phyloP scores from a whole-genome alignment of 108 stramenopile species.

The Cyclotella atomus region DNA sequence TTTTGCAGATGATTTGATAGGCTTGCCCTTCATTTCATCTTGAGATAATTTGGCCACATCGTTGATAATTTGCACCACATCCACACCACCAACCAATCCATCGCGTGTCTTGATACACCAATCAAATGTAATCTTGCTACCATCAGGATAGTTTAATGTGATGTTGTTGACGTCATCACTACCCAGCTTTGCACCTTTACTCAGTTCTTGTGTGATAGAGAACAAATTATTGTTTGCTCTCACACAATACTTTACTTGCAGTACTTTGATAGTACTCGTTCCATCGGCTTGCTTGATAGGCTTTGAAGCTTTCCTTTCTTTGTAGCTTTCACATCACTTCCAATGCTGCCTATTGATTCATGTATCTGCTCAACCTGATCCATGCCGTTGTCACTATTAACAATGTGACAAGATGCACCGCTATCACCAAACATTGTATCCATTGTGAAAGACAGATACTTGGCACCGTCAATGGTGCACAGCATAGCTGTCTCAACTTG shows the following conservation, averaged over 20 bases:
- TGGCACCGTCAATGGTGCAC: constrained; percentile 6
- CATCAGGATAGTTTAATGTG: background rate
- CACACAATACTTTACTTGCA: background rate
- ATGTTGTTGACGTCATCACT: background rate
- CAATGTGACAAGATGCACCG: background rate
- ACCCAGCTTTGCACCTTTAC: background rate
- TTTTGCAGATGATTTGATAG: too few relatives aligned
- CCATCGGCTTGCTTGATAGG: constrained; percentile 7
- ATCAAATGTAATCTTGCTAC: background rate
- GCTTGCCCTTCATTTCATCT: too few relatives aligned
- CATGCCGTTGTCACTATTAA: background rate
- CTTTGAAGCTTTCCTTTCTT: constrained; percentile 6
- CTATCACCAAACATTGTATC: background rate
- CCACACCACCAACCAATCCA: background rate
- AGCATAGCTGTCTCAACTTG: background rate
- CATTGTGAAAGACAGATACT: background rate
- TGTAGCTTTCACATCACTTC: background rate
- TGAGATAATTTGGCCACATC: too few relatives aligned
- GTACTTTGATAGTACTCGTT: background rate
- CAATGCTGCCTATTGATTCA: background rate
- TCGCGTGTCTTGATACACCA: background rate
- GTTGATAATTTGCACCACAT: background rate
- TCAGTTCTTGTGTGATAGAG: background rate
- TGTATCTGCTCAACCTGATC: background rate
- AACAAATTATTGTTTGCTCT: background rate